Percentiles rank a stretch among this genome's conserved stretches.
Conservation (phyloP, 1,284 basidiomycete species). For the Naganishia sp. region DNA sequence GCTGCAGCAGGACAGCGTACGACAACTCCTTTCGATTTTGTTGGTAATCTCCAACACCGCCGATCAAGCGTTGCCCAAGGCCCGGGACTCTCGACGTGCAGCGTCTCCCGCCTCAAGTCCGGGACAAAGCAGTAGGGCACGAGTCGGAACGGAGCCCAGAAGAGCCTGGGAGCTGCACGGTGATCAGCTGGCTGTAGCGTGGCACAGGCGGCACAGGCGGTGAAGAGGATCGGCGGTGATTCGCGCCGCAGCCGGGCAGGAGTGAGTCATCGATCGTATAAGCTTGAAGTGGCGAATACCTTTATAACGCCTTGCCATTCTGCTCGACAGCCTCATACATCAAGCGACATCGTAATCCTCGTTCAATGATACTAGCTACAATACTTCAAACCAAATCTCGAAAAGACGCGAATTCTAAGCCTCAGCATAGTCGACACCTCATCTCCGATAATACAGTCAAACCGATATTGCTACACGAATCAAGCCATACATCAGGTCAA, state of each 20-base stretch:
- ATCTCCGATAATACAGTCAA: neutral
- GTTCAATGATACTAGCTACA: neutral
- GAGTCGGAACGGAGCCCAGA: neutral
- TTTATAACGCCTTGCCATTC: neutral
- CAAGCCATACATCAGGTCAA: neutral
- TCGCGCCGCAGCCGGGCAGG: neutral
- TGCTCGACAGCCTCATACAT: neutral
- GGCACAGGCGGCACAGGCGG: neutral
- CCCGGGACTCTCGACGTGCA: neutral
- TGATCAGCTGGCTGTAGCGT: neutral
- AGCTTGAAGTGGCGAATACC: neutral
- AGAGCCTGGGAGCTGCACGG: neutral
- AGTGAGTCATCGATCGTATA: conserved; percentile 5
- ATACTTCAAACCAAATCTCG: neutral
- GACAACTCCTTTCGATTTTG: too few relatives aligned
- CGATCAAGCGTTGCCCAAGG: too few relatives aligned
- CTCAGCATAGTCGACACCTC: neutral
- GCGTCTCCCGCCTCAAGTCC: conserved; percentile 1
- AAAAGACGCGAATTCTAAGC: neutral
- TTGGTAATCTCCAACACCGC: too few relatives aligned
- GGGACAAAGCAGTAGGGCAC: neutral
- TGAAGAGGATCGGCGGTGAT: conserved; percentile 7
- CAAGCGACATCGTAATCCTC: neutral
- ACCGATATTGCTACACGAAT: neutral
- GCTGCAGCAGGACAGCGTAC: too few relatives aligned